phyloP scores from a whole-genome alignment of 2,329 filamentous ascomycete species.

The Fusarium zealandicum region DNA sequence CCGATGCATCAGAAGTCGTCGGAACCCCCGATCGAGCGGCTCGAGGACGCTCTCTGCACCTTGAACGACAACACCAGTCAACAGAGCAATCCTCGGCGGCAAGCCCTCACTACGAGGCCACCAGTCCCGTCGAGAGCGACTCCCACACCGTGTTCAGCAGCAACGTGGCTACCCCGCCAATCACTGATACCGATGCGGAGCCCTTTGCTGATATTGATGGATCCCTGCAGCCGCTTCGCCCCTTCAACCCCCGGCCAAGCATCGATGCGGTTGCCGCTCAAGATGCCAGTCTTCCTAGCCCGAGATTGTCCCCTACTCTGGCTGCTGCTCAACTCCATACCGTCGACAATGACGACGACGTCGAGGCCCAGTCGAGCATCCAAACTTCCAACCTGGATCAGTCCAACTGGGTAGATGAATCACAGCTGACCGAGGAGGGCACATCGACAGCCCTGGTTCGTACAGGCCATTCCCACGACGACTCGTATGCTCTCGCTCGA shows the following conservation, averaged over 20 bases:
- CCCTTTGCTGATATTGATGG: conserved; percentile 62
- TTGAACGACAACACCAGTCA: conserved; percentile 54
- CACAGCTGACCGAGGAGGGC: conserved; percentile 48
- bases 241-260: conserved; percentile 57
- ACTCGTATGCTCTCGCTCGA: conserved; percentile 39
- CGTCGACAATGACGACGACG: conserved; percentile 54
- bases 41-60: conserved; percentile 51
- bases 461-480: conserved; percentile 33
- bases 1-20: conserved; percentile 61
- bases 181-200: conserved; percentile 75
- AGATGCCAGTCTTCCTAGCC: conserved; percentile 93
- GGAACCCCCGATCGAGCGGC: conserved; percentile 45
- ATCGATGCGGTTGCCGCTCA: conserved; percentile 78
- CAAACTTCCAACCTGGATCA: conserved; percentile 44
- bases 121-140: conserved; percentile 62
- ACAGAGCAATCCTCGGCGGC: conserved; percentile 53
- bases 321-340: conserved; percentile 68
- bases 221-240: conserved; percentile 55
- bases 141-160: conserved; percentile 67
- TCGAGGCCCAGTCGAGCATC: conserved; percentile 47
- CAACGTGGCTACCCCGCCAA: conserved; percentile 76
- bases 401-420: conserved; percentile 50
- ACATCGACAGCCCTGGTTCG: conserved; percentile 41
- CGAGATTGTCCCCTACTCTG: conserved; percentile 89
- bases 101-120: conserved; percentile 53